Percentiles rank a stretch among this genome's conserved stretches.
Evolutionary conservation across 2,329 filamentous ascomycete species (phyloP).

Genomic region (Colletotrichum sp.): DNA sequence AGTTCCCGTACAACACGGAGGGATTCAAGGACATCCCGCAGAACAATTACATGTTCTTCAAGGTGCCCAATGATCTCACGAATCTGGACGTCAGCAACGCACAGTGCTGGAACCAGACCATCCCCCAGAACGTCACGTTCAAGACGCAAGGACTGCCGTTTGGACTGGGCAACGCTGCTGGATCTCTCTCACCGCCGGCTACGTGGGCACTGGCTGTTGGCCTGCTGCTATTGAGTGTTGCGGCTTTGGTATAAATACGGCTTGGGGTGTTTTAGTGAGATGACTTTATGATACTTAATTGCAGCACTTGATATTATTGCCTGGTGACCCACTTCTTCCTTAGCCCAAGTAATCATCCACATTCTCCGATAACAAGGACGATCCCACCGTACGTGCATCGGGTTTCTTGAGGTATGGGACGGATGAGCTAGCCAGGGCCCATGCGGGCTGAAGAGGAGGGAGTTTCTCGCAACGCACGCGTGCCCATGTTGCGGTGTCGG

Average conservation of each 20-base stretch:
- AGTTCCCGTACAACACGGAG: slow-evolving; percentile 77
- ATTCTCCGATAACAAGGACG: neutral
- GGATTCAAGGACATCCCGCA: slow-evolving; percentile 73
- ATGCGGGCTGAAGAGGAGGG: neutral
- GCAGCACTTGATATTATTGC: neutral
- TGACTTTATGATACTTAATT: neutral
- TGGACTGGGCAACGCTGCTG: slow-evolving; percentile 42
- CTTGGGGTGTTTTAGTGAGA: neutral
- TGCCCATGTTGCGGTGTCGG: neutral
- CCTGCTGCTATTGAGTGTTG: slow-evolving; percentile 24
- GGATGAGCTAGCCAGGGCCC: neutral
- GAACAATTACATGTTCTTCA: slow-evolving; percentile 81
- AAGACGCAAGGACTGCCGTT: slow-evolving; percentile 65
- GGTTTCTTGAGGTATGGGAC: neutral
- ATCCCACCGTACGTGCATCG: neutral
- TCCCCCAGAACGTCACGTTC: slow-evolving; percentile 76
- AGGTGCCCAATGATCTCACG: slow-evolving; percentile 70
- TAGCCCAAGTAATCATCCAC: too few species aligned
- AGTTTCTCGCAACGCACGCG: neutral
- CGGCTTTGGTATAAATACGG: slow-evolving; percentile 24
- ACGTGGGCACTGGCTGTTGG: slow-evolving; percentile 23
- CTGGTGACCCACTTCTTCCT: neutral
- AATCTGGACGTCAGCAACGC: slow-evolving; percentile 71
- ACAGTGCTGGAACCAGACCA: slow-evolving; percentile 68
- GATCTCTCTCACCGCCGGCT: slow-evolving; percentile 24